Percentiles rank a stretch among this genome's conserved stretches.
These are phyloP conservation scores for Microbotryum silenes-acaulis DNA, from an alignment of 1,284 basidiomycete genomes.

Conservation along the genomic window DNA sequence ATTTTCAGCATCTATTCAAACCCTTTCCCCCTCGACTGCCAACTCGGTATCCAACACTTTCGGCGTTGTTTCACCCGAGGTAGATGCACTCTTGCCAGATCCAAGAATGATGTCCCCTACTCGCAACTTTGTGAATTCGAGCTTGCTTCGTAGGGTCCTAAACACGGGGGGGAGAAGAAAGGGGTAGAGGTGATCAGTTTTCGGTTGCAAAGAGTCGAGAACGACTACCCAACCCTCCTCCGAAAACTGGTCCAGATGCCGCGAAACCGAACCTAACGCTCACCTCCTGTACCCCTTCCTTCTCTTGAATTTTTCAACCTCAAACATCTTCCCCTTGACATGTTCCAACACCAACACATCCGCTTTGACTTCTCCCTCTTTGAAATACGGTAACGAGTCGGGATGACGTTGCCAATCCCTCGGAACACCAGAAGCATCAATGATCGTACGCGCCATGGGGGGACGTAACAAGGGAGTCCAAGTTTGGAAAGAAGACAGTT, in stretches of 20 bases:
- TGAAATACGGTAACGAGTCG: slow-evolving; percentile 33
- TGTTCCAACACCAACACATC: slow-evolving; percentile 90
- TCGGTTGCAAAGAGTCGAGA: too few relatives aligned
- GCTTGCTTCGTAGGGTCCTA: slow-evolving; percentile 26
- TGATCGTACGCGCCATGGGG: slow-evolving; percentile 7
- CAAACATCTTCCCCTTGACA: slow-evolving; percentile 86
- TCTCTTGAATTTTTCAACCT: slow-evolving; percentile 89
- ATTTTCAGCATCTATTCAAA: too few relatives aligned
- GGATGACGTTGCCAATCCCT: slow-evolving; percentile 32
- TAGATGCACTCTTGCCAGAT: not conserved
- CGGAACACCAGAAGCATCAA: slow-evolving; percentile 17
- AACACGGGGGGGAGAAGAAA: not conserved
- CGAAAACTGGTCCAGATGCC: too few relatives aligned
- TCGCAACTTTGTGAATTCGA: slow-evolving; percentile 47
- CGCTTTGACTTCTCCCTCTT: slow-evolving; percentile 58
- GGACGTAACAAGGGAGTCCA: slow-evolving; percentile 51
- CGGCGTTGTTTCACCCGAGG: too few relatives aligned
- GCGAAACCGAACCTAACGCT: not conserved
- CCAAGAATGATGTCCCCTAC: slow-evolving; percentile 57
- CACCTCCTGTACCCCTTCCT: slow-evolving; percentile 74
- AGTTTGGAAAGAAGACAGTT: slow-evolving; percentile 1
- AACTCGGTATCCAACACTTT: too few relatives aligned
- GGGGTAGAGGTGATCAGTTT: not conserved
- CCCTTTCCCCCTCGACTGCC: too few relatives aligned
- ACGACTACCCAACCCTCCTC: too few relatives aligned